phyloP scores from a whole-genome alignment of 768 basidiomycete genomes.

The Multifurca ochricompacta region DNA sequence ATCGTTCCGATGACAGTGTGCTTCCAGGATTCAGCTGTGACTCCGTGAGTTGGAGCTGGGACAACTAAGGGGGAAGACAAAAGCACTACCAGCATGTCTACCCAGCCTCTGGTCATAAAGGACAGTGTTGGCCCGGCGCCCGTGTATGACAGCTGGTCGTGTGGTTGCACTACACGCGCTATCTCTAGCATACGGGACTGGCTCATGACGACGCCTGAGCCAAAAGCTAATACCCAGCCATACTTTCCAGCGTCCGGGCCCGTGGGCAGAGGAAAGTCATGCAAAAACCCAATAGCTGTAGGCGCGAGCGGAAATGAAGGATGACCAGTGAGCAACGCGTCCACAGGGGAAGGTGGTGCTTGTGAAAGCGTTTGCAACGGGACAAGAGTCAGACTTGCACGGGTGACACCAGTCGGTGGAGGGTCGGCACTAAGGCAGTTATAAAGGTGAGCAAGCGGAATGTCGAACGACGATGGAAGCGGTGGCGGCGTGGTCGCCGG shows the following conservation, averaged over 20 bases:
- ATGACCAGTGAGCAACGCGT: constrained; percentile 28
- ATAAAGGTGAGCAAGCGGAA: constrained; percentile 44
- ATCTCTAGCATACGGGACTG: constrained; percentile 70
- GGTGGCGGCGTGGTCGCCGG: constrained; percentile 24
- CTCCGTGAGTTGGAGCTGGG: neutral
- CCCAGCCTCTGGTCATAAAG: constrained; percentile 52
- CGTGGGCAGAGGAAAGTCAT: constrained; percentile 40
- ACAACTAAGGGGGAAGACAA: neutral
- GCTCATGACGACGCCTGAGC: constrained; percentile 63
- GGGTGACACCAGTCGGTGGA: constrained; percentile 40
- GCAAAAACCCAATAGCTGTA: constrained; percentile 39
- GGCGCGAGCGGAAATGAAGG: constrained; percentile 50
- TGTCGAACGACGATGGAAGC: constrained; percentile 36
- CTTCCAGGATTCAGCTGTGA: constrained; percentile 45
- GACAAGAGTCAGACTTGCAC: constrained; percentile 45
- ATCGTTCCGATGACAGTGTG: constrained; percentile 48
- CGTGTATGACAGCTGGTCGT: constrained; percentile 41
- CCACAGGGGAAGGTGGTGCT: constrained; percentile 23
- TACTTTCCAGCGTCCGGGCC: constrained; percentile 26
- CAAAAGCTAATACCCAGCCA: constrained; percentile 71
- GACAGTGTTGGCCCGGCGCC: constrained; percentile 37
- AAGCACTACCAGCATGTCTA: constrained; percentile 46
- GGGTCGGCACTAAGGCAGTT: constrained; percentile 33
- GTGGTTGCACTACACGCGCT: constrained; percentile 51
- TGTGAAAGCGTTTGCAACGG: constrained; percentile 36